phyloP scores from a whole-genome alignment of 768 basidiomycete species.

The Guyanaporus albipodus region DNA sequence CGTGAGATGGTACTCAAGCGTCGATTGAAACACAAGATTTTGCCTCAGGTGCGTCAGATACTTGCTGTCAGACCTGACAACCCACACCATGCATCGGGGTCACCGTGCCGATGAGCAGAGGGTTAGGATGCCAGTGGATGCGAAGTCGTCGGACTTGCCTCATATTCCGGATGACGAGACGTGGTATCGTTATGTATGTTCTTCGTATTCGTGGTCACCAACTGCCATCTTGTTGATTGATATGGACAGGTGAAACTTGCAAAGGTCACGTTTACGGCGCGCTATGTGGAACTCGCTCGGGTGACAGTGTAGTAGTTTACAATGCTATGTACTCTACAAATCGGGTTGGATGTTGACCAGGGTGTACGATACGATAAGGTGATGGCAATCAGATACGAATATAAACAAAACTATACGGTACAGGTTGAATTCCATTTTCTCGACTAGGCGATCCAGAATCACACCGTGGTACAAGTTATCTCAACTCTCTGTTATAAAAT shows the following conservation, averaged over 20 bases:
- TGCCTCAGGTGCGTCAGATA: conserved; percentile 37
- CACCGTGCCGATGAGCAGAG: conserved; percentile 6
- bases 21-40: conserved; percentile 30
- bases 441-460: background rate
- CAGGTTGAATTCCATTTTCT: background rate
- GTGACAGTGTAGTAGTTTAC: background rate
- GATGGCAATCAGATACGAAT: conserved; percentile 16
- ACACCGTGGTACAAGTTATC: no score
- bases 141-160: conserved; percentile 32
- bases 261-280: conserved; percentile 15
- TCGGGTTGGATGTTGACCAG: background rate
- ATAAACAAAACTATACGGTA: conserved; percentile 20
- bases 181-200: conserved; percentile 34
- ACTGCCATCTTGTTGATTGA: background rate
- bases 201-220: background rate
- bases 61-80: background rate
- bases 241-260: conserved; percentile 12
- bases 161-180: conserved; percentile 32
- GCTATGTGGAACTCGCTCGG: conserved; percentile 20
- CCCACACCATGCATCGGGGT: background rate
- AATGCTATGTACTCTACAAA: background rate
- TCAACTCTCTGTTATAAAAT: conserved; percentile 21
- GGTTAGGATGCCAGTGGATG: conserved; percentile 27
- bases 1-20: conserved; percentile 20
- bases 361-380: conserved; percentile 6